Base-by-base conservation (phyloP, 2,329 filamentous ascomycete species). In the Pseudocercospora ulei region DNA sequence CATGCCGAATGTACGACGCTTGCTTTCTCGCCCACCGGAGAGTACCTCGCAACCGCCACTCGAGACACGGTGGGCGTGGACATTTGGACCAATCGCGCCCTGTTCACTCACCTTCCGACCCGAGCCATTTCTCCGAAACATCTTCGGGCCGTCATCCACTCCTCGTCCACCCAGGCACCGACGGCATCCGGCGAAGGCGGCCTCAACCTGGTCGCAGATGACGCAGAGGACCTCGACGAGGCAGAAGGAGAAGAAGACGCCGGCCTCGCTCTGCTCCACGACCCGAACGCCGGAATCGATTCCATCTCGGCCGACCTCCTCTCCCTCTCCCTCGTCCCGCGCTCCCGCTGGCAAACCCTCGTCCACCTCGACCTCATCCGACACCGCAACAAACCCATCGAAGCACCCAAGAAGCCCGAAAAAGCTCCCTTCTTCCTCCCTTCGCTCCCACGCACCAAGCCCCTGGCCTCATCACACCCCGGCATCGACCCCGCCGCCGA, bases 371-470 rank as follows among this genome's bases (percentile, higher is more conserved):
- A 98, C 56, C 67, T 86, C 16, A 94, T 98, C 58, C 63, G 87
- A 65, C 76, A 86, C 62, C 82, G 90, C 45, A 98, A 98, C 64
- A 93, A 90, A 62, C 90, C 92, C 0, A 87, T 78, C 49, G 86
- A 95, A 61, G 76, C 87, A 0, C 87, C 87, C 9, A 95, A 95
- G 64, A 74, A 78, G 4, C 90, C 90, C 0, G 84, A 95, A 59
- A 93, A 92, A 57, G 88, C 88, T 0, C 92, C 90, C 0, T 96
- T 96, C 69, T 96, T 96, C 69, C 70, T 96, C 3, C 84, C 86
- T 0, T 80, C 80, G 0, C 66, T 80, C 3, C 69, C 70, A 29
- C 52, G 56, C 25, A 50, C 35, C 13, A 33, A 39, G 12, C 12
- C 39, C 6, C 16, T 29, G 18, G 19, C 39, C n/a, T 14, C 45